phyloP scores from a whole-genome alignment of 768 basidiomycete species.

The Botryobasidium botryosum region DNA sequence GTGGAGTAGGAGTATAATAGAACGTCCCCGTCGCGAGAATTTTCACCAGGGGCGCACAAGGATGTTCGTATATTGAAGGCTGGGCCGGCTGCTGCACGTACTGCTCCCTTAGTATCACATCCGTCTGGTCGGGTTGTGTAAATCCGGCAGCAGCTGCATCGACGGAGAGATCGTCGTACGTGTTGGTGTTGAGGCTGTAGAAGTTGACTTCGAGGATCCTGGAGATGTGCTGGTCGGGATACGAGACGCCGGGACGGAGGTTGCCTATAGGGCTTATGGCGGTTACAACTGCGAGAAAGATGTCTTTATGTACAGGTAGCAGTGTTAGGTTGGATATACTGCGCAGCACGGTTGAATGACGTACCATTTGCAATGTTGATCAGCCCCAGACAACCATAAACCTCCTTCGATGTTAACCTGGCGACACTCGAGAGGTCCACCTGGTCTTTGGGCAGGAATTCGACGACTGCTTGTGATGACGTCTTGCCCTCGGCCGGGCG shows the following conservation, averaged over 20 bases:
- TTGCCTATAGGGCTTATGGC: conserved; percentile 61
- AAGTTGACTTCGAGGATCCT: conserved; percentile 82
- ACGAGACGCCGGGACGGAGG: conserved; percentile 38
- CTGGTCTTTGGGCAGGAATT: conserved; percentile 60
- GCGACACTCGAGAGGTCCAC: conserved; percentile 49
- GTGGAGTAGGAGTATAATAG: conserved; percentile 70
- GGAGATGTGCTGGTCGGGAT: conserved; percentile 50
- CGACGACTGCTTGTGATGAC: conserved; percentile 59
- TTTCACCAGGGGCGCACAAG: conserved; percentile 76
- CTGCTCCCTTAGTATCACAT: conserved; percentile 26
- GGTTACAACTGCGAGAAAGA: conserved; percentile 72
- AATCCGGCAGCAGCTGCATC: conserved; percentile 38
- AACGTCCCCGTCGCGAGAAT: conserved; percentile 85
- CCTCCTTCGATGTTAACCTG: conserved; percentile 48
- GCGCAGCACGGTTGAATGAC: no score
- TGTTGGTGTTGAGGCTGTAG: conserved; percentile 65
- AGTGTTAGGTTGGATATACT: neutral
- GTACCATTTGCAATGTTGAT: conserved; percentile 22
- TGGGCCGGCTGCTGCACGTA: conserved; percentile 27
- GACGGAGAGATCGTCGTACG: conserved; percentile 62
- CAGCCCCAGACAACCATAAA: conserved; percentile 68
- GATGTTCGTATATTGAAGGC: conserved; percentile 58
- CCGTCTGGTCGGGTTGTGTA: conserved; percentile 28
- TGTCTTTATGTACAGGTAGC: conserved; percentile 30
- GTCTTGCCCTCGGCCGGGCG: conserved; percentile 35